A percentile compares a stretch with the other conserved stretches of the same genome.
These are phyloP conservation scores for Mrakia hoshinonis DNA, from an alignment of 768 basidiomycete species.

Conservation along the genomic window DNA sequence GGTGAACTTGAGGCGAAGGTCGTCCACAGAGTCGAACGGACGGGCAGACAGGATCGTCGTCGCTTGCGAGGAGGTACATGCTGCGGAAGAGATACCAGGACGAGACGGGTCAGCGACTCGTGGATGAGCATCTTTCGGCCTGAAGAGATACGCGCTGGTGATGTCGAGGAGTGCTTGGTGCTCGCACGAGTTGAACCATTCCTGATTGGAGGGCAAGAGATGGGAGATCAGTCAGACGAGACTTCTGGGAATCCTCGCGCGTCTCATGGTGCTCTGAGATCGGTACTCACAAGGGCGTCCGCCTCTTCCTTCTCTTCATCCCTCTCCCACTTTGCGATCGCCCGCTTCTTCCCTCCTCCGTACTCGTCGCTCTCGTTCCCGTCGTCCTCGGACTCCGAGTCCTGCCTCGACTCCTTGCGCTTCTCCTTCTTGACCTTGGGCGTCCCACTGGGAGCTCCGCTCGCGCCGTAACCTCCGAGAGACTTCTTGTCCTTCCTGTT, in stretches of 20 bases:
- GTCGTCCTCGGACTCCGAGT: not conserved
- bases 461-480: not conserved
- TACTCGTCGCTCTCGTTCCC: not conserved
- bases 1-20: slow-evolving; percentile 68
- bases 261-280: not conserved
- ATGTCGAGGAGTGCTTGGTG: slow-evolving; percentile 44
- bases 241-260: not conserved
- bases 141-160: slow-evolving; percentile 39
- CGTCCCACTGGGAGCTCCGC: not conserved
- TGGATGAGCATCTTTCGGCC: no score
- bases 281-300: slow-evolving; percentile 14
- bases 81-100: slow-evolving; percentile 31
- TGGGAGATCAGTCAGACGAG: not conserved
- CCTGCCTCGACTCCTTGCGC: not conserved
- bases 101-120: not conserved
- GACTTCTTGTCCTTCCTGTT: slow-evolving; percentile 25
- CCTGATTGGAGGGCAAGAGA: slow-evolving; percentile 29
- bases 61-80: slow-evolving; percentile 71
- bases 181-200: slow-evolving; percentile 45
- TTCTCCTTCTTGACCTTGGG: not conserved
- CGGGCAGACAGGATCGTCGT: slow-evolving; percentile 64
- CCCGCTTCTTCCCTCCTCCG: not conserved
- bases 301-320: slow-evolving; percentile 19
- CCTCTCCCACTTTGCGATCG: slow-evolving; percentile 19
- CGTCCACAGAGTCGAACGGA: slow-evolving; percentile 67